A percentile compares a stretch with the other conserved stretches of the same genome.
These are phyloP conservation scores for Lasiosphaeria hispida DNA, from an alignment of 495 filamentous ascomycete species.

Conservation along the genomic window DNA sequence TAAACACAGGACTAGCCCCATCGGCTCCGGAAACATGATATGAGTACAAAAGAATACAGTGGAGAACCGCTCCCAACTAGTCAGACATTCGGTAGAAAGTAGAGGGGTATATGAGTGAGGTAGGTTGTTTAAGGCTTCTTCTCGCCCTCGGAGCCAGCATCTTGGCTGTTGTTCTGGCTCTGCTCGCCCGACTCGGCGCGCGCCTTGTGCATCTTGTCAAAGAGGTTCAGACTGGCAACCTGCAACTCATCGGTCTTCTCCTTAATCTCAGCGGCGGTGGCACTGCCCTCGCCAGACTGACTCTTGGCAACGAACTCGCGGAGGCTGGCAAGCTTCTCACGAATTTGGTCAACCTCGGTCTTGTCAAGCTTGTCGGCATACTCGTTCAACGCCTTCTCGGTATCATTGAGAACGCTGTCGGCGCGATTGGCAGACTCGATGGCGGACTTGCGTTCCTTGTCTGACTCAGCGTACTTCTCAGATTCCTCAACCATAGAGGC, in stretches of 20 bases:
- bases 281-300: constrained; percentile 83
- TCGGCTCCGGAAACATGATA: constrained; percentile 32
- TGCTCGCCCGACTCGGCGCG: constrained; percentile 61
- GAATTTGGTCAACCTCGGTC: constrained; percentile 85
- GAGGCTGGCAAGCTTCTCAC: constrained; percentile 86
- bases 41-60: constrained; percentile 46
- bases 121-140: constrained; percentile 60
- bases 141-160: constrained; percentile 67
- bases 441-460: constrained; percentile 94
- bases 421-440: constrained; percentile 96
- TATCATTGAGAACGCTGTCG: constrained; percentile 94
- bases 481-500: constrained; percentile 95
- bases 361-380: constrained; percentile 95
- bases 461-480: constrained; percentile 89
- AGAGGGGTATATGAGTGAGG: constrained; percentile 25
- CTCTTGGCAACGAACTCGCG: constrained; percentile 91
- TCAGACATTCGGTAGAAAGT: constrained; percentile 33
- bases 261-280: constrained; percentile 89
- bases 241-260: constrained; percentile 98
- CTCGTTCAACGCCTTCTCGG: constrained; percentile 97
- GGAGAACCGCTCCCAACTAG: constrained; percentile 34
- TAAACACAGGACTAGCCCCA: constrained; percentile 33
- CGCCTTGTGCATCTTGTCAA: constrained; percentile 99
- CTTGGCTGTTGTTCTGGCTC: constrained; percentile 28
- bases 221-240: constrained; percentile 89